A percentile compares a stretch with the other conserved stretches of the same genome.
These are phyloP conservation scores for Metschnikowia shivogae DNA, from an alignment of 805 yeast species.

Conservation along the genomic window DNA sequence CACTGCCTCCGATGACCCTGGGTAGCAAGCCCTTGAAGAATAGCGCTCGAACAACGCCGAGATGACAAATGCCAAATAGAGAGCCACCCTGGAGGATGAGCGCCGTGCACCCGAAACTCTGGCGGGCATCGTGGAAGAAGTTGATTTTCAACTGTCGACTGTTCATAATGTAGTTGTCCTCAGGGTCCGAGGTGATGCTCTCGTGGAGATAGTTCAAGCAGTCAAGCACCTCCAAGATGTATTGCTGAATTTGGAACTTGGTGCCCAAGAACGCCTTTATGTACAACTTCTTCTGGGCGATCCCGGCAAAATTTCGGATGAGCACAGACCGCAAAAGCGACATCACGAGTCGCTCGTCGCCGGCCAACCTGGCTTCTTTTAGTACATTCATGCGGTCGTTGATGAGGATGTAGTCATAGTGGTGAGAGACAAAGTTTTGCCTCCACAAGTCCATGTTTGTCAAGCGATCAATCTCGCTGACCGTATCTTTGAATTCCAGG, in stretches of 20 bases:
- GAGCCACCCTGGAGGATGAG: constrained; percentile 93
- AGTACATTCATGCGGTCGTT: constrained; percentile 66
- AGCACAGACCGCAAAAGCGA: constrained; percentile 76
- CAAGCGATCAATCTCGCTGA: constrained; percentile 45
- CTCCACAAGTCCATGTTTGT: constrained; percentile 57
- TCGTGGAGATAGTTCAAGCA: constrained; percentile 61
- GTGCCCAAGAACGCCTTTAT: constrained; percentile 85
- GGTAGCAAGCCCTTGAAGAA: constrained; percentile 74
- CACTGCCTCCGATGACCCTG: constrained; percentile 82
- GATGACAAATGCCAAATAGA: constrained; percentile 86
- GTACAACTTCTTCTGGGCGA: constrained; percentile 72
- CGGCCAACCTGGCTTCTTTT: constrained; percentile 53
- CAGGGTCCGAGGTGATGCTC: constrained; percentile 27
- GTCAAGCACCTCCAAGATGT: constrained; percentile 68
- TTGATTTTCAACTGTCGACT: constrained; percentile 58
- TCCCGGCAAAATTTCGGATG: constrained; percentile 87
- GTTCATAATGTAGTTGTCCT: constrained; percentile 37
- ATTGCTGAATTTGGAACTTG: constrained; percentile 81
- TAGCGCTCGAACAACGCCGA: constrained; percentile 89
- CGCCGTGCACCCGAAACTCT: constrained; percentile 88
- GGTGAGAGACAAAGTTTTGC: constrained; percentile 73
- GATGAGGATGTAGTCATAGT: constrained; percentile 81
- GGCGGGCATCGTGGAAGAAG: constrained; percentile 81
- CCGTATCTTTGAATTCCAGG: constrained; percentile 65
- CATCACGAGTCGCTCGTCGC: constrained; percentile 56